Conservation (phyloP, 192 early-diverging fungal species). For the Helicostylum pulchrum region DNA sequence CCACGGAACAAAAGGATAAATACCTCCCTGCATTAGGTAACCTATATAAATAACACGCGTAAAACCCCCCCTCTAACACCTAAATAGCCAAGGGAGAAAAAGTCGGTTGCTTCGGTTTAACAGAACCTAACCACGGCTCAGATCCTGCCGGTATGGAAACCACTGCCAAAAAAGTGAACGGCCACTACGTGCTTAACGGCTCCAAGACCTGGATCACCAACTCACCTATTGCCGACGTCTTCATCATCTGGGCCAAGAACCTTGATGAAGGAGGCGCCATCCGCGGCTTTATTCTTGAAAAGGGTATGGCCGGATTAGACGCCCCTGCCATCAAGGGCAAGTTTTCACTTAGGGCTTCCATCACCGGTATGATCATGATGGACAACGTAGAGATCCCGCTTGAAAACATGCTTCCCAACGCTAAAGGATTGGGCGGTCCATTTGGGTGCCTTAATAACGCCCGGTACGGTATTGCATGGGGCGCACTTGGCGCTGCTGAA, state of each 20-base stretch:
- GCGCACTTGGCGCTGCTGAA: slow-evolving; percentile 93
- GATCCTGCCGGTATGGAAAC: slow-evolving; percentile 96
- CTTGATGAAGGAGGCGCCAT: slow-evolving; percentile 75
- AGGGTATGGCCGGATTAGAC: slow-evolving; percentile 73
- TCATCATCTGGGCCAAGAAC: slow-evolving; percentile 94
- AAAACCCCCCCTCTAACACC: not conserved
- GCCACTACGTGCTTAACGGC: slow-evolving; percentile 77
- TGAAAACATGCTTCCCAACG: slow-evolving; percentile 91
- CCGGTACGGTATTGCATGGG: slow-evolving; percentile 96
- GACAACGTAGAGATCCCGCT: slow-evolving; percentile 91
- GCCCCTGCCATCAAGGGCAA: slow-evolving; percentile 94
- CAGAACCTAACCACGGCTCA: slow-evolving; percentile 96
- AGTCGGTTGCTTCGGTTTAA: slow-evolving; percentile 92
- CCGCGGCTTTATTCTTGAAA: slow-evolving; percentile 93
- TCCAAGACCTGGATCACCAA: slow-evolving; percentile 99
- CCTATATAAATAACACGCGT: slow-evolving; percentile 4
- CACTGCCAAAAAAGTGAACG: slow-evolving; percentile 68
- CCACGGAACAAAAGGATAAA: slow-evolving; percentile 83
- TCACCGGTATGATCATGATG: slow-evolving; percentile 99
- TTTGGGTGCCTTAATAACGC: slow-evolving; percentile 99
- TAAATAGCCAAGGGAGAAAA: slow-evolving; percentile 77
- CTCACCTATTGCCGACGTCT: slow-evolving; percentile 95
- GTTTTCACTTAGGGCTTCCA: slow-evolving; percentile 89
- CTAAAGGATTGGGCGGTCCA: slow-evolving; percentile 87
- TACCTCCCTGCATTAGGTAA: slow-evolving; percentile 83